Evolutionary conservation across 306 rosid species (phyloP), one percentile per base, ranked within the genome.

Genomic region (barrel medic (Medicago truncatula)): DNA sequence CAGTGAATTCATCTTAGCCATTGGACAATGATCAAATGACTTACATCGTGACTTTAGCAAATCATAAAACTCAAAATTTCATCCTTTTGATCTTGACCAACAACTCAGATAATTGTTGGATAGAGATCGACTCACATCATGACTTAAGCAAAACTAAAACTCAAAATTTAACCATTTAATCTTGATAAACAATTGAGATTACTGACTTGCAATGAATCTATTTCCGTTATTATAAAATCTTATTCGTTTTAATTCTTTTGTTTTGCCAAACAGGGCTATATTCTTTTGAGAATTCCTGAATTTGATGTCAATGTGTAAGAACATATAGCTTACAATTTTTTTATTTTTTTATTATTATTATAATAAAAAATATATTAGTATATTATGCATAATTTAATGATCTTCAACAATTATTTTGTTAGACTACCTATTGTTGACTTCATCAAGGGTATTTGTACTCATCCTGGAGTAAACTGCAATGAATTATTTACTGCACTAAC

Each of bases 281-380:
- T 28, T 7, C 1, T 36, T 1, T 7, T 76, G 0, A 90, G 96
- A 10, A 13, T 86, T 10, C 64, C 83, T 1, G 97, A 94, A 78
- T 94, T 94, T 80, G 28, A 90, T 78, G 97, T 89, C 57, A 87
- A 69, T 71, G 86, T 78, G 96, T 89, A 83, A 76, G 84, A 41
- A 53, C 28, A 31, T 21, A 14, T 8, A 56, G 39, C 15, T 73
- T 34, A 3, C 16, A 58, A 13, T 39, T 49, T 46, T 43, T 34
- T 21, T 17, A 20, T n/a, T 31, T 61, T 61, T n/a, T n/a, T n/a
- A n/a, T n/a, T n/a, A n/a, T n/a, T n/a, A n/a, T n/a, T n/a, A n/a
- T n/a, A n/a, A n/a, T n/a, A n/a, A n/a, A n/a, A 28, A 61, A 7
- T 25, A 12, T 10, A 61, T 15, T 28, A 61, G 40, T 23, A n/a